Evolutionary conservation across 768 basidiomycete genomes (phyloP), one percentile per base, ranked within the genome.

Genomic region (Phaeolepiota aurea): DNA sequence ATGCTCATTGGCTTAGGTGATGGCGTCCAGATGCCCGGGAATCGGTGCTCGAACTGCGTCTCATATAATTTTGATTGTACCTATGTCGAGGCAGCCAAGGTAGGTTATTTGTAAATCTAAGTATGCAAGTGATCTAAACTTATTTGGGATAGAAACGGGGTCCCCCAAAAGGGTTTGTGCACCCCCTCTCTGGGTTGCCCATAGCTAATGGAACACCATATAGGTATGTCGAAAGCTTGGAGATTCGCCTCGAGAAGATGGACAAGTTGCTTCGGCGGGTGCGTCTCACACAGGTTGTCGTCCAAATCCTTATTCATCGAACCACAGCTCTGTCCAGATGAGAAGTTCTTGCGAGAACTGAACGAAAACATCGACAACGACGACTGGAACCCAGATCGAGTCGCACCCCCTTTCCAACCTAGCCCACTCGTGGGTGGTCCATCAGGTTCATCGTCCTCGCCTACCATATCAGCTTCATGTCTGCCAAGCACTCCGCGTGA

Each of bases 71-170:
- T 71, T 30, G 74, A 79, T 3, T 87, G 83, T 59, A 79, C 76
- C 0, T 84, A 87, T 55, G 62, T 80, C 37, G 79, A 82, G 54
- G 71, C 76, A 1, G 79, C 79, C 18, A 82, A 81, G 71, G 79
- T 79, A 45, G 32, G 70, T 53, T 15, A n/a, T 14, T 25, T 32
- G 12, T 22, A 38, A 37, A 2, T 23, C 19, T 37, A 15, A 21
- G n/a, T 52, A 50, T 42, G 14, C 23, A 11, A 3, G n/a, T 41
- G n/a, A n/a, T n/a, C n/a, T n/a, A n/a, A n/a, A 21, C 32, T 22
- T 15, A 33, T 20, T 42, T 14, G 11, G n/a, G n/a, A n/a, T 45
- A 72, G 69, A 72, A 70, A 60, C 75, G 79, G 13, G 79, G 79
- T 2, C 79, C 77, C 31, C 72, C 77, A 4, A 77, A 79, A 59